These are phyloP conservation scores for Sporothrix euskadiensis DNA, from an alignment of 2,329 filamentous ascomycete species.

Conservation along the genomic window DNA sequence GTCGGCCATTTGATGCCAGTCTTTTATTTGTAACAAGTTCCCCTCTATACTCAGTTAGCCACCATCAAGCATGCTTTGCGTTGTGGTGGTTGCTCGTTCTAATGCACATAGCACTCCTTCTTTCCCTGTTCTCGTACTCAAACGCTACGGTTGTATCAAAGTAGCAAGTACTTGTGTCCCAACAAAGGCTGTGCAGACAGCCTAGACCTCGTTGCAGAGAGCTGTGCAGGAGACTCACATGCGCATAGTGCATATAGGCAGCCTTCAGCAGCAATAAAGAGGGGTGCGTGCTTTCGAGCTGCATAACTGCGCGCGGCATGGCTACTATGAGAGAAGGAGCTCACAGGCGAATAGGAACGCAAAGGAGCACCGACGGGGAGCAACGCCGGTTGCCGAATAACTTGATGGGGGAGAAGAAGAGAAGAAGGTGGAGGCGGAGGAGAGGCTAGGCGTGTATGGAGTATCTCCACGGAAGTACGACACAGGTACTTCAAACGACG, in stretches of 20 bases:
- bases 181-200: neutral
- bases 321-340: neutral
- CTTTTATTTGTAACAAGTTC: no score
- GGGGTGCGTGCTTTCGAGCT: neutral
- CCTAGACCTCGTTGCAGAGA: neutral
- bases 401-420: neutral
- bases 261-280: neutral
- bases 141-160: neutral
- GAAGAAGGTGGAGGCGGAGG: neutral
- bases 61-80: neutral
- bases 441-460: neutral
- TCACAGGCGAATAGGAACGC: neutral
- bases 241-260: neutral
- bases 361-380: neutral
- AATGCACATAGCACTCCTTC: neutral
- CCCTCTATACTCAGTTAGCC: neutral
- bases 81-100: neutral
- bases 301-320: neutral
- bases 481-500: neutral
- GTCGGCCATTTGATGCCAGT: neutral
- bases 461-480: neutral
- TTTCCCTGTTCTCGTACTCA: neutral
- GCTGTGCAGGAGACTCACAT: conserved; percentile 2
- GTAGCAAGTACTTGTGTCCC: neutral
- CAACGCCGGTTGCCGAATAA: neutral